Conservation (phyloP, 192 early-diverging fungal genomes). For the Spinellus fusiger region DNA sequence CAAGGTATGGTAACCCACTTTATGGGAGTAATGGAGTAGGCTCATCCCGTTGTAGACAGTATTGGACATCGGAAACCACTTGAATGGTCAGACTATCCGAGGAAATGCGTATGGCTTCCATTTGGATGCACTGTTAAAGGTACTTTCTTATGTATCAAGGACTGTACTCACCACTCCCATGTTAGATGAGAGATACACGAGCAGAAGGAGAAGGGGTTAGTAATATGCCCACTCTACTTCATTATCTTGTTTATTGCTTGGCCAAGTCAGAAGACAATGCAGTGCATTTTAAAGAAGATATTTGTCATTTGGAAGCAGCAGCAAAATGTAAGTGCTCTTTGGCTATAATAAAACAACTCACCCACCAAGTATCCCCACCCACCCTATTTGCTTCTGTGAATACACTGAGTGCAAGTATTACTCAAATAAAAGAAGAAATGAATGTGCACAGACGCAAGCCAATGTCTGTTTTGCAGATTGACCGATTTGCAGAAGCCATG, state of each 20-base stretch:
- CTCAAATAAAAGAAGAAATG: conserved; percentile 44
- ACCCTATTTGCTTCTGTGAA: conserved; percentile 45
- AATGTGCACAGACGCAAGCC: conserved; percentile 5
- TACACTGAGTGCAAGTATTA: conserved; percentile 33
- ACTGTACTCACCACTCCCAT: background rate
- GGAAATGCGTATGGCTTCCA: conserved; percentile 55
- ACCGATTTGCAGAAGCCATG: conserved; percentile 45
- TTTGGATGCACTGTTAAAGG: conserved; percentile 50
- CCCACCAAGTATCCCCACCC: conserved; percentile 35
- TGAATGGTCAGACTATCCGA: conserved; percentile 48
- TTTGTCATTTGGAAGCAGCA: conserved; percentile 47
- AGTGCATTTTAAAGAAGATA: conserved; percentile 44
- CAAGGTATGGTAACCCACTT: conserved; percentile 30
- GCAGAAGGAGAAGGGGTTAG: conserved; percentile 37
- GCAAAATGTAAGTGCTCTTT: conserved; percentile 28
- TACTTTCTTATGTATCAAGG: background rate
- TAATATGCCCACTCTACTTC: conserved; percentile 42
- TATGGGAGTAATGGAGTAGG: background rate
- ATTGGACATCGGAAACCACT: conserved; percentile 48
- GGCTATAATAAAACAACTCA: background rate
- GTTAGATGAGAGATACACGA: conserved; percentile 49
- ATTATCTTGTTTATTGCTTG: conserved; percentile 45
- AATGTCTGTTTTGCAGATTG: conserved; percentile 32
- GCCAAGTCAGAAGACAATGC: conserved; percentile 34
- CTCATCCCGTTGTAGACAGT: conserved; percentile 32